phyloP scores from a whole-genome alignment of 2,329 filamentous ascomycete genomes.

The Aspergillus udagawae region DNA sequence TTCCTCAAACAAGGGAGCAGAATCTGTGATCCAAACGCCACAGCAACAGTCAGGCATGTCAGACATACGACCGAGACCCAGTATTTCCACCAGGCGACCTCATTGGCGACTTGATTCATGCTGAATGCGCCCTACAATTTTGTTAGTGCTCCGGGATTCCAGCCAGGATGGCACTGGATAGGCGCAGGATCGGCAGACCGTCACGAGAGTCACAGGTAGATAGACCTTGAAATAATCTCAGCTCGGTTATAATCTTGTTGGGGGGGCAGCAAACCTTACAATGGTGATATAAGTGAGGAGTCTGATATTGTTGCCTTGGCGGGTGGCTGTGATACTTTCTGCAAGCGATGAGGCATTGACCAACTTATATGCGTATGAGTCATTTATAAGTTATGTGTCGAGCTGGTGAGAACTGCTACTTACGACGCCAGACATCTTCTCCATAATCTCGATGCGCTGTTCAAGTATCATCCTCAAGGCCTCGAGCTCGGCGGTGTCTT shows the following conservation, averaged over 20 bases:
- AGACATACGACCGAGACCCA: slow-evolving; percentile 6
- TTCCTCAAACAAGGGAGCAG: not conserved
- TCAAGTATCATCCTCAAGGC: not conserved
- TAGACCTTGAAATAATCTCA: slow-evolving; percentile 1
- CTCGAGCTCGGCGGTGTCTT: not conserved
- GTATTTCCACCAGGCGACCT: slow-evolving; percentile 8
- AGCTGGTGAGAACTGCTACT: not conserved
- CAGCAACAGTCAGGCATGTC: slow-evolving; percentile 1
- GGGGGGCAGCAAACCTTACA: not conserved
- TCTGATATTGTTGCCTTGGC: slow-evolving; percentile 12
- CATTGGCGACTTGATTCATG: slow-evolving; percentile 6
- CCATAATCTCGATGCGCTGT: slow-evolving; percentile 3
- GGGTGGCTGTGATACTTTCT: slow-evolving; percentile 11
- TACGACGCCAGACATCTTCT: slow-evolving; percentile 6
- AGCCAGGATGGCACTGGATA: too few relatives aligned
- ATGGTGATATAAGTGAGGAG: slow-evolving; percentile 10
- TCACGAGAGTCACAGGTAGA: slow-evolving; percentile 8
- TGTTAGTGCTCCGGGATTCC: not conserved
- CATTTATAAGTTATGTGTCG: not conserved
- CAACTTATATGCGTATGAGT: slow-evolving; percentile 3
- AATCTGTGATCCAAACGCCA: not conserved
- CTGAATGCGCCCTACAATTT: slow-evolving; percentile 3
- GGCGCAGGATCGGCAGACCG: not conserved
- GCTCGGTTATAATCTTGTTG: not conserved
- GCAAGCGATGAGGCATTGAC: slow-evolving; percentile 11